phyloP scores from a whole-genome alignment of 345 rosid species.

The Cardamine chenopodiifolia region DNA sequence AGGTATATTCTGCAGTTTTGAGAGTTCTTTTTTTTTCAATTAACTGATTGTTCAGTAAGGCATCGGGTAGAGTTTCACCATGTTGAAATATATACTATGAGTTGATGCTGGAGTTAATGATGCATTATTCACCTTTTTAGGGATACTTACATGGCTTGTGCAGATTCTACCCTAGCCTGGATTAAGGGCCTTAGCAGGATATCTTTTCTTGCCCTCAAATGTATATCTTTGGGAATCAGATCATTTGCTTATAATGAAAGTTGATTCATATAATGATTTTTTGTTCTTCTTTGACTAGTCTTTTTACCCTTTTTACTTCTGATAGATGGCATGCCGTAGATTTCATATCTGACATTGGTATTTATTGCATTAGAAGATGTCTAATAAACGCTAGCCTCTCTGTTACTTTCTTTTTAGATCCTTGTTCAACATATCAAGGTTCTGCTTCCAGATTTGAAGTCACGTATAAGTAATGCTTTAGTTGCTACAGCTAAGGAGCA shows the following conservation, averaged over 20 bases:
- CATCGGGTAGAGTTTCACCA: slow-evolving; percentile 12
- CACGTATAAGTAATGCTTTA: slow-evolving; percentile 54
- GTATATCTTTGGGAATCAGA: slow-evolving; percentile 5
- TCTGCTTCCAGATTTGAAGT: slow-evolving; percentile 63
- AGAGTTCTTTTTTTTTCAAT: not conserved
- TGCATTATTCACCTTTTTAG: not conserved
- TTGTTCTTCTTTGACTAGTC: slow-evolving; percentile 11
- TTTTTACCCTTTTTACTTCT: not conserved
- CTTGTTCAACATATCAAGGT: slow-evolving; percentile 65
- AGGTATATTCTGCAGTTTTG: slow-evolving; percentile 45
- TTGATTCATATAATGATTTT: not conserved
- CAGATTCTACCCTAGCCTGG: slow-evolving; percentile 10
- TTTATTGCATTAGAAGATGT: slow-evolving; percentile 8
- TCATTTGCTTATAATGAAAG: slow-evolving; percentile 1
- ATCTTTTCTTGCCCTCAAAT: slow-evolving; percentile 1
- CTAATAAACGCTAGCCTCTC: slow-evolving; percentile 21
- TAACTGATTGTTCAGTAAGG: not conserved
- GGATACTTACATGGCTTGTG: not conserved
- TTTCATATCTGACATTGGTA: slow-evolving; percentile 7
- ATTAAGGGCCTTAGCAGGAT: slow-evolving; percentile 7
- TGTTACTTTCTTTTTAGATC: slow-evolving; percentile 45
- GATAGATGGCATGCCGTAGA: not conserved
- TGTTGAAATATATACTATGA: slow-evolving; percentile 1
- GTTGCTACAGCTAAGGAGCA: slow-evolving; percentile 56
- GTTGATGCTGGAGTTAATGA: not conserved